Evolutionary conservation across 805 yeast species (phyloP).

Genomic region (Ogataea ramenticola): DNA sequence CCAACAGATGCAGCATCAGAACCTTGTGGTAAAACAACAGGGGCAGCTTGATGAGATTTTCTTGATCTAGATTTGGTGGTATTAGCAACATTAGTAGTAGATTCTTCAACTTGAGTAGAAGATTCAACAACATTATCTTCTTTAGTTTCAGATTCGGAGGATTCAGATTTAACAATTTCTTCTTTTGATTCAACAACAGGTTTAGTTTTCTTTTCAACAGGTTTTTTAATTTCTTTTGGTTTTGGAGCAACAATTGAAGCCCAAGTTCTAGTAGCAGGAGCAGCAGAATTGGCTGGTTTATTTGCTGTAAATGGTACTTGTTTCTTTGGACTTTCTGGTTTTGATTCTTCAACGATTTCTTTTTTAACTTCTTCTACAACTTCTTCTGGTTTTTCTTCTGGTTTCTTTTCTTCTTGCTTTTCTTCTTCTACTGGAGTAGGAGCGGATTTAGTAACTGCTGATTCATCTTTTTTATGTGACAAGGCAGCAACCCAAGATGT

Average conservation of each 20-base stretch:
- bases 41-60: slow-evolving; percentile 10
- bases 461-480: slow-evolving; percentile 10
- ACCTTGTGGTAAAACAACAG: slow-evolving; percentile 42
- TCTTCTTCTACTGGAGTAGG: neutral
- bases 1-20: slow-evolving; percentile 38
- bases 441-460: slow-evolving; percentile 1
- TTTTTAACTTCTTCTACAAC: neutral
- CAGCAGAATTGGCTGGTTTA: slow-evolving; percentile 10
- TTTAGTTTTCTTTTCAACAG: slow-evolving; percentile 14
- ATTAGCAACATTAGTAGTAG: slow-evolving; percentile 1
- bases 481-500: slow-evolving; percentile 18
- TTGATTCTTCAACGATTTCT: slow-evolving; percentile 2
- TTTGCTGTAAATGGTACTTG: slow-evolving; percentile 1
- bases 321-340: slow-evolving; percentile 4
- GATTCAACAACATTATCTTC: slow-evolving; percentile 6
- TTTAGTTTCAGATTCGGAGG: slow-evolving; percentile 5
- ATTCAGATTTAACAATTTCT: slow-evolving; percentile 5
- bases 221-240: slow-evolving; percentile 14
- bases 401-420: too few species aligned
- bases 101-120: neutral
- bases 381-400: neutral
- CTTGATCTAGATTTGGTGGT: slow-evolving; percentile 6
- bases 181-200: slow-evolving; percentile 4
- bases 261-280: slow-evolving; percentile 15
- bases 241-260: slow-evolving; percentile 19